Evolutionary conservation across 768 basidiomycete species (phyloP), one percentile per base, ranked within the genome.

Genomic region (Candolleomyces aberdarensis): DNA sequence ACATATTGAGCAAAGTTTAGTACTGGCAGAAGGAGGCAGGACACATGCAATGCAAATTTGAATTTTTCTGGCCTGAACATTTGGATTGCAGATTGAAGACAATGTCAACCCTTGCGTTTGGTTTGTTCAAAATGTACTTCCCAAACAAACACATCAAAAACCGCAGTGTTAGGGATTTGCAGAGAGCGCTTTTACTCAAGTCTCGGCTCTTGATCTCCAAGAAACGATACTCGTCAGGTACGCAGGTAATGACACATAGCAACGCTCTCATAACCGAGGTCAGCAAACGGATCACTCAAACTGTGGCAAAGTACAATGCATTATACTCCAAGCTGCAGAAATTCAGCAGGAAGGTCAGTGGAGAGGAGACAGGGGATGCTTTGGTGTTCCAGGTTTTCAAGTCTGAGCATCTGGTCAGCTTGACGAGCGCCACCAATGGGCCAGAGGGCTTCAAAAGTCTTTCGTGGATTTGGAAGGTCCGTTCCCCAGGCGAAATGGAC

Each of bases 131-230:
- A n/a, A n/a, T n/a, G n/a, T n/a, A n/a, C n/a, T n/a, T n/a, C n/a
- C n/a, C n/a, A n/a, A n/a, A n/a, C n/a, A n/a, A n/a, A n/a, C n/a
- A n/a, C n/a, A n/a, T n/a, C n/a, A n/a, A n/a, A n/a, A n/a, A n/a
- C 19, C 69, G 72, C 0, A 62, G 62, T 66, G n/a, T 70, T 78
- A 5, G 67, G 71, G 0, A 58, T 75, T 15, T 60, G 65, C 1
- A 63, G 71, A n/a, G n/a, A n/a, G n/a, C n/a, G n/a, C n/a, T n/a
- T n/a, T n/a, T n/a, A n/a, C n/a, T n/a, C n/a, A n/a, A n/a, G n/a
- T n/a, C n/a, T 0, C 68, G 71, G 22, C 61, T 78, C 40, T 72
- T 62, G 49, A 69, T 71, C 31, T 70, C 68, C 15, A 77, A 78
- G 57, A 56, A 71, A 11, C 56, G 59, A n/a, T 63, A 61, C 52